Evolutionary conservation across 306 rosid species (phyloP).

Genomic region (Prunus dulcis): DNA sequence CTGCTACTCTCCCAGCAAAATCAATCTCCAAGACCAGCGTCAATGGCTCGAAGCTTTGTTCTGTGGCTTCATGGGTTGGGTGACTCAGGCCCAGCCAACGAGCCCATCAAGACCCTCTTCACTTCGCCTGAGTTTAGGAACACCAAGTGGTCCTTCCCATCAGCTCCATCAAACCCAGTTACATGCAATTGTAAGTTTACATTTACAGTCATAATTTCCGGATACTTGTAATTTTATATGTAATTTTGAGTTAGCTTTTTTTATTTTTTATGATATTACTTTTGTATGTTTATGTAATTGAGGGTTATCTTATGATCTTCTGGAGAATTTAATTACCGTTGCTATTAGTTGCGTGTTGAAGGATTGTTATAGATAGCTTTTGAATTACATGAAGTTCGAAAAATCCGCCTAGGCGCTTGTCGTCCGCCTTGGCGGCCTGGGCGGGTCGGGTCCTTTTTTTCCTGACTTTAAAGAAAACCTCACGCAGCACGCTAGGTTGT

Average conservation of each 20-base stretch:
- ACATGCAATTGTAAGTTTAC: conserved; percentile 66
- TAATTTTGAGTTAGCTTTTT: not conserved
- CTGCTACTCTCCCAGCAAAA: conserved; percentile 14
- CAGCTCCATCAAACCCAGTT: conserved; percentile 77
- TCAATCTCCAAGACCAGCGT: conserved; percentile 22
- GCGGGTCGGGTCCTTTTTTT: too few relatives aligned
- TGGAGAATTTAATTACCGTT: not conserved
- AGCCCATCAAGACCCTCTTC: conserved; percentile 77
- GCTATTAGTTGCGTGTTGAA: not conserved
- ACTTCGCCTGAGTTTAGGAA: conserved; percentile 60
- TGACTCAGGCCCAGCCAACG: conserved; percentile 91
- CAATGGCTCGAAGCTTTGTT: conserved; percentile 74
- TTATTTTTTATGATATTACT: not conserved
- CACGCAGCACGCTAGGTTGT: too few relatives aligned
- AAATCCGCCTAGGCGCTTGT: too few relatives aligned
- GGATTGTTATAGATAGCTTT: not conserved
- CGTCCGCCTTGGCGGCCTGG: too few relatives aligned
- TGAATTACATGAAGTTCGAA: not conserved
- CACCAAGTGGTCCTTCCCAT: conserved; percentile 84
- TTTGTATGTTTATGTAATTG: not conserved
- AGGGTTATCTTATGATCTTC: not conserved
- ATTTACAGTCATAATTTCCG: not conserved
- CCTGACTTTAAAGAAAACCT: too few relatives aligned
- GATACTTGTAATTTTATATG: not conserved
- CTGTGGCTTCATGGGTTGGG: conserved; percentile 90